These are phyloP conservation scores for Saccharomycopsis hybrid DNA, from an alignment of 1,139 yeast genomes.

Conservation along the genomic window DNA sequence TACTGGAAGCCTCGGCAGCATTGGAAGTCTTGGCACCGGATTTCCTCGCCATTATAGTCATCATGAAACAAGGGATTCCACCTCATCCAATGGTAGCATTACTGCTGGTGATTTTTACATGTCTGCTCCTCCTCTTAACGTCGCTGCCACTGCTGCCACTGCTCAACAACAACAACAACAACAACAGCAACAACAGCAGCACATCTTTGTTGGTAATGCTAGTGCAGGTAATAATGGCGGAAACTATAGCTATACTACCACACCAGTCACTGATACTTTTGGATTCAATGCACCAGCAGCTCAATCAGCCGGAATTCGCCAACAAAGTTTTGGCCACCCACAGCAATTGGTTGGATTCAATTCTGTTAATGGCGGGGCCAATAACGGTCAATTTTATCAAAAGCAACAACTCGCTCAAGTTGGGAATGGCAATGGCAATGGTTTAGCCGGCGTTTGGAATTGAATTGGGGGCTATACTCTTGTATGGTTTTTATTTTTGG, in stretches of 20 bases:
- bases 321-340: too few relatives aligned
- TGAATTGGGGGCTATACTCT: too few relatives aligned
- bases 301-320: not conserved
- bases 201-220: not conserved
- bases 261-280: not conserved
- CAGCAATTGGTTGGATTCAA: too few relatives aligned
- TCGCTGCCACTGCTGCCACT: not conserved
- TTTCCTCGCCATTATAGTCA: not conserved
- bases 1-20: too few relatives aligned
- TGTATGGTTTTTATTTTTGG: too few relatives aligned
- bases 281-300: not conserved
- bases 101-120: not conserved
- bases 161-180: not conserved
- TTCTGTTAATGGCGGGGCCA: too few relatives aligned
- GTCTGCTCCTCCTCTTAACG: not conserved
- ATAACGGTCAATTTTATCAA: too few relatives aligned
- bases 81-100: slow-evolving; percentile 3
- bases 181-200: not conserved
- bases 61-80: slow-evolving; percentile 10
- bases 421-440: too few relatives aligned
- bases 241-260: slow-evolving; percentile 8
- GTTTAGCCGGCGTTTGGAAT: too few relatives aligned
- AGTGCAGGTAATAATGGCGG: slow-evolving; percentile 2
- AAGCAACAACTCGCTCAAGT: too few relatives aligned
- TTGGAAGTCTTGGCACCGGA: too few relatives aligned